phyloP scores from a whole-genome alignment of 139 green algal species.

The Ettlia oleoabundans region DNA sequence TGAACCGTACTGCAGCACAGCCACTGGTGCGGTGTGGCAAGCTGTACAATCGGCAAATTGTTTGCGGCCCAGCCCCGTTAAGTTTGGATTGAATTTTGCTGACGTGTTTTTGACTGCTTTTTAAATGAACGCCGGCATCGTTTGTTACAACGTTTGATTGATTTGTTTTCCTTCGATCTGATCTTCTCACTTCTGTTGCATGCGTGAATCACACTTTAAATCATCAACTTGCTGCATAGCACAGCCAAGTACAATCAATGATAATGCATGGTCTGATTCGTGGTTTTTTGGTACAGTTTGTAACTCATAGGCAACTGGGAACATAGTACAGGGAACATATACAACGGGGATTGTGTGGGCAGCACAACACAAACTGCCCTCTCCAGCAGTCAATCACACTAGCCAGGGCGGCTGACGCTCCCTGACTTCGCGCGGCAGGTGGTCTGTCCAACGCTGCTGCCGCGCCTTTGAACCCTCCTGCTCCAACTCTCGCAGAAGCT shows the following conservation, averaged over 20 bases:
- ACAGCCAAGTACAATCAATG: background rate
- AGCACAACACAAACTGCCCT: background rate
- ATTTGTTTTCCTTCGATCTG: background rate
- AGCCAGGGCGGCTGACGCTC: constrained; percentile 23
- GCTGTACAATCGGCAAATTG: background rate
- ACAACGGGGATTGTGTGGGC: background rate
- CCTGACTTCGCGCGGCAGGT: background rate
- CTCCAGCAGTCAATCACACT: background rate
- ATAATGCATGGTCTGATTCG: background rate
- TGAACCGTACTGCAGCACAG: no score
- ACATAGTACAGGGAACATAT: background rate
- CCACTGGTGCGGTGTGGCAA: no score
- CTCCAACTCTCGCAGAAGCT: background rate
- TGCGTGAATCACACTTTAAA: background rate
- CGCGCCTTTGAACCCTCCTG: background rate
- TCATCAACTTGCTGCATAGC: background rate
- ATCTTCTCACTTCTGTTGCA: background rate
- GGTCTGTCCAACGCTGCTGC: constrained; percentile 3
- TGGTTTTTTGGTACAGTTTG: background rate
- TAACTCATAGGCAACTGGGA: background rate
- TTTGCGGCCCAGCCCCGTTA: background rate
- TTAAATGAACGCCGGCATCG: background rate
- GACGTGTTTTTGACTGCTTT: background rate
- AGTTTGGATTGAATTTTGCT: background rate
- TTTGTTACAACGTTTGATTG: background rate